Conservation (phyloP, 768 basidiomycete species). For the Xerocomellus amylosporus region DNA sequence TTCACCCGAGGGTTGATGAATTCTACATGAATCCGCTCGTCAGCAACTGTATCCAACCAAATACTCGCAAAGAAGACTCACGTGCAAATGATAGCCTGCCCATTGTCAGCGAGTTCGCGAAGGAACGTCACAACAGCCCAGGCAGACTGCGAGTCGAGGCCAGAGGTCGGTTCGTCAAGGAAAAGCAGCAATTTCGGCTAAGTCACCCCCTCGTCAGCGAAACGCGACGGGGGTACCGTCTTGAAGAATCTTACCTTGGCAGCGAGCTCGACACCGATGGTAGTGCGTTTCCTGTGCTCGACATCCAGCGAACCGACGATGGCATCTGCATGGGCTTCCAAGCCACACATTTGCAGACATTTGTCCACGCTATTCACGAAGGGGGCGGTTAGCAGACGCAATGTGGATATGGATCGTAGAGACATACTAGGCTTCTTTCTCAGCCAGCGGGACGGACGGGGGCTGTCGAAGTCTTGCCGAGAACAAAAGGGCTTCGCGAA, state of each 20-base stretch:
- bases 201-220: not conserved
- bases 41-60: not conserved
- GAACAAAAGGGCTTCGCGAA: slow-evolving; percentile 76
- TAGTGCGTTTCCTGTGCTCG: slow-evolving; percentile 53
- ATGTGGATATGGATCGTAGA: not conserved
- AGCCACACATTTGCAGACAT: slow-evolving; percentile 61
- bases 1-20: slow-evolving; percentile 41
- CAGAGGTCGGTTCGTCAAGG: slow-evolving; percentile 60
- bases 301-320: slow-evolving; percentile 53
- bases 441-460: slow-evolving; percentile 52
- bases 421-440: slow-evolving; percentile 79
- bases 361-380: slow-evolving; percentile 43
- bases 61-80: slow-evolving; percentile 24
- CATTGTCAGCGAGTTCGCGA: slow-evolving; percentile 49
- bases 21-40: not conserved
- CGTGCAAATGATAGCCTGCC: slow-evolving; percentile 57
- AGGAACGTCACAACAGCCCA: slow-evolving; percentile 49
- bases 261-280: slow-evolving; percentile 60
- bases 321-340: slow-evolving; percentile 59
- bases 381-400: not conserved
- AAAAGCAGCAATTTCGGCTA: slow-evolving; percentile 50
- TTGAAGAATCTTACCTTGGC: slow-evolving; percentile 38
- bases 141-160: slow-evolving; percentile 51
- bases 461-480: slow-evolving; percentile 82
- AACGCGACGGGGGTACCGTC: not conserved